Evolutionary conservation across 2,329 filamentous ascomycete genomes (phyloP), one percentile per base, ranked within the genome.

Genomic region (Bipolaris bicolor): DNA sequence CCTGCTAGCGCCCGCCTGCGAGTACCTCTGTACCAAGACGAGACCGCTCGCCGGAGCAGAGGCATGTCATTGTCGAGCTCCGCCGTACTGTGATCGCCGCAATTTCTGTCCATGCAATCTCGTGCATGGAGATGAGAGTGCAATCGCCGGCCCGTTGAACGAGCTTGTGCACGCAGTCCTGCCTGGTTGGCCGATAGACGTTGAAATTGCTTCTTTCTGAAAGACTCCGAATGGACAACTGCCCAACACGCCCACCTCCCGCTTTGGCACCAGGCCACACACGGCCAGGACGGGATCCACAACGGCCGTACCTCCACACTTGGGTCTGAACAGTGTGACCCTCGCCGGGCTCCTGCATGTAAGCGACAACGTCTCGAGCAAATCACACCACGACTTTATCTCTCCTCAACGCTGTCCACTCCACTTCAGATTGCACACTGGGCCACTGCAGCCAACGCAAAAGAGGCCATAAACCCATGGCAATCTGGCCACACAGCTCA

Each of bases 221-320:
- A 55, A 46, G 55, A 47, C 60, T 66, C 66, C 63, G 61, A 44
- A 47, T 49, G 48, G 51, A 52, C 49, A 64, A 62, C 57, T 50
- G 60, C 50, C 55, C 62, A 52, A 55, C 33, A 55, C 55, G 40
- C 48, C 39, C 48, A 55, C 48, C 52, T 50, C 40, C 39, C 44
- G 24, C 41, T 48, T 47, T 44, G 60, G 44, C 36, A 56, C 55
- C 58, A 63, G 60, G 63, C 41, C 61, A 65, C 58, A 65, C 65
- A 61, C 57, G 56, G 63, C 54, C 54, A 60, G 34, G 33, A 31
- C 29, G 29, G 29, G 29, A 56, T 65, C 62, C 66, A 67, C 69
- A 60, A 62, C 64, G 65, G 69, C 64, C 66, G 58, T 64, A 62
- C 64, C 67, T 65, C 66, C 69, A 68, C 65, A 67, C 62, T 63